These are phyloP conservation scores for Fraxinus angustifolia DNA, from an alignment of 305 asterid species.

Conservation along the genomic window DNA sequence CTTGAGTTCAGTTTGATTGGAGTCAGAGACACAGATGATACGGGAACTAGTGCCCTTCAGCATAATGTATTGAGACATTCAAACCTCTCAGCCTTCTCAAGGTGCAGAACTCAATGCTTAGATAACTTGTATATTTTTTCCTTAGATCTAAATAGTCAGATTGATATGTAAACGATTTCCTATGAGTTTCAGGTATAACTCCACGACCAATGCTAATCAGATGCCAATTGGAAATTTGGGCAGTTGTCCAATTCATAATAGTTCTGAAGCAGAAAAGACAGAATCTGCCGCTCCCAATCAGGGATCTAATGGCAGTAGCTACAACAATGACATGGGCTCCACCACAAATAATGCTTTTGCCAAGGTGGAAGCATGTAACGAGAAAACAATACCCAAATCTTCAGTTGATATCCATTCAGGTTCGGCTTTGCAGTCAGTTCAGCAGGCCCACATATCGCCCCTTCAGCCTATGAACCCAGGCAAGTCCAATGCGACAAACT, in stretches of 20 bases:
- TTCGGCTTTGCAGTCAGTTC: constrained; percentile 37
- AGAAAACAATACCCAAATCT: constrained; percentile 24
- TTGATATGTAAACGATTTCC: neutral
- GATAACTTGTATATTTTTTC: neutral
- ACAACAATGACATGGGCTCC: constrained; percentile 54
- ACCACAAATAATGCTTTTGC: constrained; percentile 38
- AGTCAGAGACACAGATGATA: constrained; percentile 31
- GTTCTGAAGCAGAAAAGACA: constrained; percentile 40
- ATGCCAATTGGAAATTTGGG: constrained; percentile 42
- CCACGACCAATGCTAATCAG: constrained; percentile 33
- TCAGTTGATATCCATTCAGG: constrained; percentile 19
- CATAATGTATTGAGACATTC: constrained; percentile 43
- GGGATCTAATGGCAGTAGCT: constrained; percentile 46
- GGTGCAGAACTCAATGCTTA: constrained; percentile 21
- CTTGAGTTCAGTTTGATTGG: constrained; percentile 40
- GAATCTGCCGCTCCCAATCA: constrained; percentile 42
- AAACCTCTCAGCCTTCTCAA: constrained; percentile 48
- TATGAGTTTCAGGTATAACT: constrained; percentile 37
- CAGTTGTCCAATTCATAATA: constrained; percentile 39
- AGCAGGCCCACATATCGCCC: constrained; percentile 27
- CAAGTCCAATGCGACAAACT: constrained; percentile 28
- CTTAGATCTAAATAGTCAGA: neutral
- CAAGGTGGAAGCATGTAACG: constrained; percentile 30
- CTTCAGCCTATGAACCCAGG: constrained; percentile 28
- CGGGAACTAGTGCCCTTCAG: constrained; percentile 35